Base-by-base conservation (phyloP, 805 yeast genomes). In the Ogataea kodamae region DNA sequence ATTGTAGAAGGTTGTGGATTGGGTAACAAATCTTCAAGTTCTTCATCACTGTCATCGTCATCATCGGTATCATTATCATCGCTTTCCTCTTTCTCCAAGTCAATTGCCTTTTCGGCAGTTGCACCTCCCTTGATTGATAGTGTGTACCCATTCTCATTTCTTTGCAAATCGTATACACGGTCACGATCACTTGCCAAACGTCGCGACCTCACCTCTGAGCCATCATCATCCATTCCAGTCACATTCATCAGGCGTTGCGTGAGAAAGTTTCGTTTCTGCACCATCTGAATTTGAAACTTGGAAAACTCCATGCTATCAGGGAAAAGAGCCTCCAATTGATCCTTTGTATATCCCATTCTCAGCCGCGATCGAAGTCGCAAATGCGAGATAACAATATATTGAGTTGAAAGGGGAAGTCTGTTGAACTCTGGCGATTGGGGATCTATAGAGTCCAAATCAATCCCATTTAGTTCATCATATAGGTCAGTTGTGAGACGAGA, bases 341-440 rank as follows among this genome's bases (percentile, higher is more conserved):
- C 88, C 37, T 88, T 85, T 0, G 90, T 69, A 52, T 84, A 89
- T 1, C 99, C 99, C 95, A 92, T 81, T 62, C 99, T 77, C 54
- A 92, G 70, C 38, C 99, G 65, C 0, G 97, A 89, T 42, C 87
- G 72, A 16, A 88, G 62, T 37, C 99, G 59, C 10, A 95, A 70
- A 39, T 85, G 86, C 7, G 92, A 85, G 9, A 92, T 62, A 3
- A 87, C 75, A 74, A 88, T 86, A 54, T 92, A 92, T 54, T 88
- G 96, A 0, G 95, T 79, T 0, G 88, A 74, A 30, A 80, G 63
- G 0, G 98, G 96, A n/a, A 92, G 62, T 13, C 69, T 68, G 9
- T 70, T 67, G 52, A 92, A 92, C 43, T 84, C 88, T 14, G 72
- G 61, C 0, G 97, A 88, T 3, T 78, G 72, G 7, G 96, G 96